Conservation (phyloP, 1,139 yeast genomes). For the Petasospora fabianii region DNA sequence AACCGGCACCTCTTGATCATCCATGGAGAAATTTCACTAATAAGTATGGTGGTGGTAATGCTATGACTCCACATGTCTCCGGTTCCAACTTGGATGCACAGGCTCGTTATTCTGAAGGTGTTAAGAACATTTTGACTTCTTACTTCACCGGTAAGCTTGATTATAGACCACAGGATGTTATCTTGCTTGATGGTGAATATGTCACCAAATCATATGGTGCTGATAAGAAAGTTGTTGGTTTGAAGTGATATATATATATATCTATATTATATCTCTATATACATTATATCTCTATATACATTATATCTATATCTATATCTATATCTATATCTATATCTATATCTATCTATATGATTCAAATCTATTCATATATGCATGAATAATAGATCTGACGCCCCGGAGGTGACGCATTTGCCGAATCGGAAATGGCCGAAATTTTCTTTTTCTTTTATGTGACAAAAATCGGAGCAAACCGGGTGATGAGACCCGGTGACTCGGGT, state of each 20-base stretch:
- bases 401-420: no score
- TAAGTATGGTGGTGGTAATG: constrained; percentile 70
- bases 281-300: no score
- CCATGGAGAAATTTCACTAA: constrained; percentile 75
- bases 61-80: constrained; percentile 81
- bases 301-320: no score
- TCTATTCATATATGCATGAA: no score
- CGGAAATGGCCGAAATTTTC: no score
- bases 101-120: constrained; percentile 67
- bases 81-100: constrained; percentile 84
- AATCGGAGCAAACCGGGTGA: no score
- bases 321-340: no score
- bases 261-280: no score
- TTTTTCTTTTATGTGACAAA: no score
- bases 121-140: constrained; percentile 57
- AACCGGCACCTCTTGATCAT: constrained; percentile 73
- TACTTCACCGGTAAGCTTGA: constrained; percentile 61
- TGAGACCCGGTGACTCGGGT: no score
- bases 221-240: constrained; percentile 34
- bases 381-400: no score
- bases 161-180: constrained; percentile 71
- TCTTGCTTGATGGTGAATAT: constrained; percentile 67
- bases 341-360: no score
- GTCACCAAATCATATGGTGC: constrained; percentile 72
- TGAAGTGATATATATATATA: constrained; percentile 1